A percentile compares a stretch with the other conserved stretches of the same genome.
Evolutionary conservation across 2,329 filamentous ascomycete genomes (phyloP).

Genomic region (Fusarium sp.): DNA sequence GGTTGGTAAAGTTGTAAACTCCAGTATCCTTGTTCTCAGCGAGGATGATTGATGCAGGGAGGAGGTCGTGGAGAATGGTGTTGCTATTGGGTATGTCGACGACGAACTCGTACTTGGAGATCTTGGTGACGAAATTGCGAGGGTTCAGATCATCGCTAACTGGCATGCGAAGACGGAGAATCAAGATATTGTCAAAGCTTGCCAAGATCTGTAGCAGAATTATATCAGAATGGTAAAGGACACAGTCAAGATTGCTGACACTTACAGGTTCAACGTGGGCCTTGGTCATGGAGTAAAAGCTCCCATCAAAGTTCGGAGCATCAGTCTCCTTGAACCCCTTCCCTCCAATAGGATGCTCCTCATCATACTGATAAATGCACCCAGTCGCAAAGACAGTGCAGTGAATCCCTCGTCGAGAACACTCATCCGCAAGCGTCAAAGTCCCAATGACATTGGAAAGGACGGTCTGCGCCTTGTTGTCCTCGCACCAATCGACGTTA

Average conservation of each 20-base stretch:
- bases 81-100: slow-evolving; percentile 76
- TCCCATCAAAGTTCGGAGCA: slow-evolving; percentile 70
- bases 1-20: slow-evolving; percentile 77
- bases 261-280: slow-evolving; percentile 63
- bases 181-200: slow-evolving; percentile 67
- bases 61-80: slow-evolving; percentile 71
- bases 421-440: slow-evolving; percentile 70
- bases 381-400: slow-evolving; percentile 74
- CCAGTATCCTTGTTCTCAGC: slow-evolving; percentile 70
- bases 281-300: slow-evolving; percentile 66
- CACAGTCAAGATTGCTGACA: background rate
- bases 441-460: slow-evolving; percentile 74
- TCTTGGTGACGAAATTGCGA: slow-evolving; percentile 76
- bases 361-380: slow-evolving; percentile 73
- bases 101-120: slow-evolving; percentile 70
- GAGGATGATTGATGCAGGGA: slow-evolving; percentile 68
- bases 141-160: slow-evolving; percentile 73
- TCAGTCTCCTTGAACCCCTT: slow-evolving; percentile 70
- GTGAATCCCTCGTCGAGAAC: slow-evolving; percentile 67
- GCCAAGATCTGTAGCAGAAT: slow-evolving; percentile 61
- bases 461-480: slow-evolving; percentile 73
- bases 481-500: slow-evolving; percentile 53
- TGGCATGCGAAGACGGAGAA: slow-evolving; percentile 75
- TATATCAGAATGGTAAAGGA: background rate
- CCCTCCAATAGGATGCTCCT: slow-evolving; percentile 64